These are phyloP conservation scores for Aethionema arabicum DNA, from an alignment of 345 rosid genomes.

Conservation along the genomic window DNA sequence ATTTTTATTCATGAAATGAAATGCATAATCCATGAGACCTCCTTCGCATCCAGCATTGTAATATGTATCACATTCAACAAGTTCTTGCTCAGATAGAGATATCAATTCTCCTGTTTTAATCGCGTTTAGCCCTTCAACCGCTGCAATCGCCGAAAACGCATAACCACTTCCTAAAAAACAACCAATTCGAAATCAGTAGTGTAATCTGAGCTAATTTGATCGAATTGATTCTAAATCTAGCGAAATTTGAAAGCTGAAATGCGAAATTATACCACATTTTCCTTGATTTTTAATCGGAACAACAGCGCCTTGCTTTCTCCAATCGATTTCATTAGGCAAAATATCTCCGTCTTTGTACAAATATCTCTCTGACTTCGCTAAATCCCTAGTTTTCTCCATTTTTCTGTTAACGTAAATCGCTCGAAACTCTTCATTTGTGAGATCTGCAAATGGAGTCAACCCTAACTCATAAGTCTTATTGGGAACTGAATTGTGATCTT, in stretches of 20 bases:
- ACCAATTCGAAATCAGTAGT: not conserved
- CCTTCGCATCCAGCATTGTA: conserved; percentile 72
- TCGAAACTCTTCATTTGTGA: conserved; percentile 64
- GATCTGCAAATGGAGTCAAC: conserved; percentile 66
- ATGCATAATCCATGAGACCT: conserved; percentile 79
- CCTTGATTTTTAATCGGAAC: conserved; percentile 53
- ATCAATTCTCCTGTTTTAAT: conserved; percentile 67
- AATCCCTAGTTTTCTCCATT: conserved; percentile 22
- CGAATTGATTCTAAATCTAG: too few relatives aligned
- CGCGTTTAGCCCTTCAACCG: conserved; percentile 76
- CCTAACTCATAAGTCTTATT: conserved; percentile 51
- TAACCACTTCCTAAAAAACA: conserved; percentile 94
- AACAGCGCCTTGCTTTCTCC: conserved; percentile 55
- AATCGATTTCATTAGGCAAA: conserved; percentile 49
- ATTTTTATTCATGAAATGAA: conserved; percentile 55
- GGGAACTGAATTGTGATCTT: conserved; percentile 49
- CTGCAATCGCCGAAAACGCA: conserved; percentile 78
- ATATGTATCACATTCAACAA: conserved; percentile 66
- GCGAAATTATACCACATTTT: conserved; percentile 43
- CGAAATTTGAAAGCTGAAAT: not conserved
- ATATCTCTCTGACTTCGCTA: conserved; percentile 36
- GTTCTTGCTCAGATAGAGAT: conserved; percentile 66
- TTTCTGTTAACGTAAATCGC: conserved; percentile 44
- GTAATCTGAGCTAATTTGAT: too few relatives aligned
- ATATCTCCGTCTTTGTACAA: conserved; percentile 29